These are phyloP conservation scores for Leccinum incarnatum DNA, from an alignment of 768 basidiomycete species.

Conservation along the genomic window DNA sequence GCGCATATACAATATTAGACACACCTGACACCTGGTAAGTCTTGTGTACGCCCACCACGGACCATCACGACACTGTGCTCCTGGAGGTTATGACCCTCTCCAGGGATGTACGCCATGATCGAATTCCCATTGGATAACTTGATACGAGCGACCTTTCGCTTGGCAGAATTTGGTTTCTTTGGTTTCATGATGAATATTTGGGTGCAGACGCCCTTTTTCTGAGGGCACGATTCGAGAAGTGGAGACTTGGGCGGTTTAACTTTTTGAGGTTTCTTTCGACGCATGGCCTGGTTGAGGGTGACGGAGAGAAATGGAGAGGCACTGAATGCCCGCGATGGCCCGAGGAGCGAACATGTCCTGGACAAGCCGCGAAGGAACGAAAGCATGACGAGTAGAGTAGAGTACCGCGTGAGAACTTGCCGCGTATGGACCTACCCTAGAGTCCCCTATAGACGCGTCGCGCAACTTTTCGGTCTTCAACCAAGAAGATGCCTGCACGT, in stretches of 20 bases:
- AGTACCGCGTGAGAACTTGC: constrained; percentile 2
- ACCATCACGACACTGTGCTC: constrained; percentile 95
- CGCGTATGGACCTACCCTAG: constrained; percentile 33
- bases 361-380: constrained; percentile 24
- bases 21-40: constrained; percentile 95
- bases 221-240: constrained; percentile 73
- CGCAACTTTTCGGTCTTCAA: neutral
- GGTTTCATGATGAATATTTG: constrained; percentile 80
- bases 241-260: constrained; percentile 61
- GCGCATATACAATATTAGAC: constrained; percentile 22
- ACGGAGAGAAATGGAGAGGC: constrained; percentile 52
- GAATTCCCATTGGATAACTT: constrained; percentile 88
- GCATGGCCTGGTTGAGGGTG: constrained; percentile 88
- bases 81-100: constrained; percentile 97
- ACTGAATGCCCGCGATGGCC: constrained; percentile 54
- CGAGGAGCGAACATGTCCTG: constrained; percentile 18
- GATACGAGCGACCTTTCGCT: constrained; percentile 94
- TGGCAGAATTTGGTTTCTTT: constrained; percentile 98
- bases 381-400: constrained; percentile 17
- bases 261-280: constrained; percentile 61
- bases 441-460: constrained; percentile 24
- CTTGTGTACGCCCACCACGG: constrained; percentile 94
- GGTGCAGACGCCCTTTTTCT: constrained; percentile 90
- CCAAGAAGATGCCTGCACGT: constrained; percentile 38
- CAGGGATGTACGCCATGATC: constrained; percentile 91